These are phyloP conservation scores for Saitozyma podzolica DNA, from an alignment of 768 basidiomycete species.

Conservation along the genomic window DNA sequence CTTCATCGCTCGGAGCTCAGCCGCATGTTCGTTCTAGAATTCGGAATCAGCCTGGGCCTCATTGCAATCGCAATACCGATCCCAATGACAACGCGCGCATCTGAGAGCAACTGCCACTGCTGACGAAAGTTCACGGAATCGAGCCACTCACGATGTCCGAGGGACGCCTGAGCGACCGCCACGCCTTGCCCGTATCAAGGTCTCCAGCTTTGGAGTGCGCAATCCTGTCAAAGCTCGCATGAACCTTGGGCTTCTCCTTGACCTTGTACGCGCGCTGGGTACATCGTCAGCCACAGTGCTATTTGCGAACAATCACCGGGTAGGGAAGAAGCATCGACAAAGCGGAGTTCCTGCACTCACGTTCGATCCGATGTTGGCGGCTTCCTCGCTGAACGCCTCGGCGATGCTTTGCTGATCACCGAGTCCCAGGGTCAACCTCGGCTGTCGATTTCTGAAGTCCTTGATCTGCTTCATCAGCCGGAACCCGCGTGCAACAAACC, in stretches of 20 bases:
- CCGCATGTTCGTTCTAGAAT: slow-evolving; percentile 85
- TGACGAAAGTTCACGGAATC: slow-evolving; percentile 53
- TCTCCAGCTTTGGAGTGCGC: slow-evolving; percentile 73
- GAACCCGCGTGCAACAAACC: neutral
- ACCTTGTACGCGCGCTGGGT: slow-evolving; percentile 71
- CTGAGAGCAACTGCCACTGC: slow-evolving; percentile 45
- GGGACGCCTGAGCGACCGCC: slow-evolving; percentile 81
- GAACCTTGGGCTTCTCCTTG: slow-evolving; percentile 70
- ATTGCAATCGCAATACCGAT: neutral
- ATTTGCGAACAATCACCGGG: neutral
- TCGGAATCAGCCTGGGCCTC: slow-evolving; percentile 54
- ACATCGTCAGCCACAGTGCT: slow-evolving; percentile 3
- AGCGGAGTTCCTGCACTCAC: slow-evolving; percentile 21
- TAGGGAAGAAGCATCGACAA: no score
- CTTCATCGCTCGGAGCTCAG: slow-evolving; percentile 78
- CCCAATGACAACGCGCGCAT: neutral
- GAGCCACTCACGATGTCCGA: slow-evolving; percentile 86
- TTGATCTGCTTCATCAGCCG: neutral
- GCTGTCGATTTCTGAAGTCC: slow-evolving; percentile 1
- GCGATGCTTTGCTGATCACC: slow-evolving; percentile 39
- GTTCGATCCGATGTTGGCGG: slow-evolving; percentile 36
- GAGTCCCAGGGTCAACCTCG: slow-evolving; percentile 40
- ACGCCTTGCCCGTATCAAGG: slow-evolving; percentile 74
- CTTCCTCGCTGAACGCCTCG: slow-evolving; percentile 46
- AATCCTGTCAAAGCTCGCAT: slow-evolving; percentile 76